Base-by-base conservation (phyloP, 164 flowering plant species). In the Cinnamomum chago region DNA sequence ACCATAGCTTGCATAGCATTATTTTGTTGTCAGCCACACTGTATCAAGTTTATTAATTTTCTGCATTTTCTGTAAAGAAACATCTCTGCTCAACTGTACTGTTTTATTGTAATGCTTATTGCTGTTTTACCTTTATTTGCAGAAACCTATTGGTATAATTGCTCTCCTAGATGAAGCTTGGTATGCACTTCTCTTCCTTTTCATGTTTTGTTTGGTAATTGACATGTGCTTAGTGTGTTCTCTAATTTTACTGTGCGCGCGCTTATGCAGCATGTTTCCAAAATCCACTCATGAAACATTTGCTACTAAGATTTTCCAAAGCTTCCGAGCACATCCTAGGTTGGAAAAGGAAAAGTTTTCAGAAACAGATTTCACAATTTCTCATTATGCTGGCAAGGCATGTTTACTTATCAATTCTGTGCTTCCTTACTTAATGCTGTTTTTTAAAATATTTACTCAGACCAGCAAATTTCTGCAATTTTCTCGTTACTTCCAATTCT, bases 371-470 rank as follows among this genome's bases (percentile, higher is more conserved):
- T 96, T 96, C 79, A 88, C 88, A 18, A 50, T 96, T 52, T 86
- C 90, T 58, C 99, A 96, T 77, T 96, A 96, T 87, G 99, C 99
- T 87, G 99, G 99, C 77, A 94, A 96, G 97, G 99, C 81, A 88
- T 70, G 88, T 40, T 69, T 69, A 13, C 47, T 62, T 70, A 51
- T 62, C 62, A 66, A 30, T 25, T 47, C 47, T 40, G 1, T 40
- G 47, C 47, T 74, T 66, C 27, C 72, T n/a, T n/a, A 58, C n/a
- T 22, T 22, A 64, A 17, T 40, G 47, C 47, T 50, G 20, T 27
- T 22, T 51, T 73, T 47, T 9, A 28, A 33, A 65, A 6, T 58
- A 3, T 71, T 27, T 40, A 5, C 28, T 60, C 12, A 1, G 14
- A 55, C 23, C 60, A 10, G 64, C 47, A 40, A 40, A 1, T 40